A percentile compares a stretch with the other conserved stretches of the same genome.
Evolutionary conservation across 2,329 filamentous ascomycete genomes (phyloP).

Genomic region (Polychaeton citri): DNA sequence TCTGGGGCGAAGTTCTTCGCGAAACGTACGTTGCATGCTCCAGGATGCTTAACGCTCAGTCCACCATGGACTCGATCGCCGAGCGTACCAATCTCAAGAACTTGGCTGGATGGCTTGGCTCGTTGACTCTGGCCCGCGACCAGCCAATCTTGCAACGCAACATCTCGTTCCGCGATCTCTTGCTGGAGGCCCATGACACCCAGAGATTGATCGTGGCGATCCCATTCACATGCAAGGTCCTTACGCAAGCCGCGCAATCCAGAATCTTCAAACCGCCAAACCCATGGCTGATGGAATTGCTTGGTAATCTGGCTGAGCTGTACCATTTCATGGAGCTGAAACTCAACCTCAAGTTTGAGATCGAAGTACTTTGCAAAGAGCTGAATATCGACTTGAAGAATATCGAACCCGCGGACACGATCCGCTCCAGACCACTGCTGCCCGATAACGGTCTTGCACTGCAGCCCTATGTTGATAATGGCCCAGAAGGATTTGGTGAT

Average conservation of each 20-base stretch:
- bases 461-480: constrained; percentile 31
- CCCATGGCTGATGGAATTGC: constrained; percentile 95
- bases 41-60: constrained; percentile 79
- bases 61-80: constrained; percentile 67
- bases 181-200: constrained; percentile 86
- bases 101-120: constrained; percentile 83
- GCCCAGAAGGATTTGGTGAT: constrained; percentile 67
- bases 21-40: constrained; percentile 84
- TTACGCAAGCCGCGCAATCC: constrained; percentile 72
- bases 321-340: constrained; percentile 91
- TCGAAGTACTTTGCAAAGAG: constrained; percentile 91
- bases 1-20: constrained; percentile 82
- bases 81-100: constrained; percentile 88
- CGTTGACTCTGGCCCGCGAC: constrained; percentile 81
- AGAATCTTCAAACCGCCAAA: constrained; percentile 89
- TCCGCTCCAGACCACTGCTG: constrained; percentile 52
- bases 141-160: constrained; percentile 94
- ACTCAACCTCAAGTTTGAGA: constrained; percentile 95
- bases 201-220: constrained; percentile 86
- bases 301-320: constrained; percentile 78
- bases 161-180: constrained; percentile 89
- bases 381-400: constrained; percentile 83
- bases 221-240: constrained; percentile 92
- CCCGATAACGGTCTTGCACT: constrained; percentile 20
- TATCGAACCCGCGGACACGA: constrained; percentile 76